These are phyloP conservation scores for Kwoniella bestiolae DNA, from an alignment of 768 basidiomycete species.

Conservation along the genomic window DNA sequence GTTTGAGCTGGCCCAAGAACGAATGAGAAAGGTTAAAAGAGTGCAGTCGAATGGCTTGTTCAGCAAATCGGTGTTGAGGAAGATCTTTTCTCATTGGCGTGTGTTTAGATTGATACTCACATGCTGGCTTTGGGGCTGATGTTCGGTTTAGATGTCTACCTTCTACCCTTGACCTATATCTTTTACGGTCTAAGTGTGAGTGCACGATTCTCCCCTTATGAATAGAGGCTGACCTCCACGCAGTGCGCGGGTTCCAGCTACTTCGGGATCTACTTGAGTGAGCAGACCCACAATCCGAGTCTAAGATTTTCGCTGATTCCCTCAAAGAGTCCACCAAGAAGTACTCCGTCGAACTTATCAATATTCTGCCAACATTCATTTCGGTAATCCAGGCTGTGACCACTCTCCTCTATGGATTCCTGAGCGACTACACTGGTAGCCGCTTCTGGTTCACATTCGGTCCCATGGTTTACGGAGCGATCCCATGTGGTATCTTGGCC, in stretches of 20 bases:
- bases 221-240: neutral
- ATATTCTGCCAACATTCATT: constrained; percentile 48
- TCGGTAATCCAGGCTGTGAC: constrained; percentile 37
- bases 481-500: constrained; percentile 12
- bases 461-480: constrained; percentile 1
- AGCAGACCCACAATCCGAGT: too few relatives aligned
- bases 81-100: constrained; percentile 18
- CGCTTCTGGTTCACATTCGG: constrained; percentile 21
- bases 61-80: constrained; percentile 2
- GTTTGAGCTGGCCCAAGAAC: constrained; percentile 23
- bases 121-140: neutral
- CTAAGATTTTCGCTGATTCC: neutral
- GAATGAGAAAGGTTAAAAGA: constrained; percentile 19
- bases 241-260: constrained; percentile 16
- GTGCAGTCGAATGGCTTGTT: constrained; percentile 9
- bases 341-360: constrained; percentile 38
- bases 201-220: too few relatives aligned
- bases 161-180: constrained; percentile 20
- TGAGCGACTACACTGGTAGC: constrained; percentile 13
- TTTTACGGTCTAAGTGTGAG: constrained; percentile 16
- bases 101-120: neutral
- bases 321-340: constrained; percentile 8
- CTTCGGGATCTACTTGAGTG: constrained; percentile 23
- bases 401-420: constrained; percentile 6
- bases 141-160: constrained; percentile 12